phyloP scores from a whole-genome alignment of 176 grass and related monocot genomes.

The Chrysopogon serrulatus region DNA sequence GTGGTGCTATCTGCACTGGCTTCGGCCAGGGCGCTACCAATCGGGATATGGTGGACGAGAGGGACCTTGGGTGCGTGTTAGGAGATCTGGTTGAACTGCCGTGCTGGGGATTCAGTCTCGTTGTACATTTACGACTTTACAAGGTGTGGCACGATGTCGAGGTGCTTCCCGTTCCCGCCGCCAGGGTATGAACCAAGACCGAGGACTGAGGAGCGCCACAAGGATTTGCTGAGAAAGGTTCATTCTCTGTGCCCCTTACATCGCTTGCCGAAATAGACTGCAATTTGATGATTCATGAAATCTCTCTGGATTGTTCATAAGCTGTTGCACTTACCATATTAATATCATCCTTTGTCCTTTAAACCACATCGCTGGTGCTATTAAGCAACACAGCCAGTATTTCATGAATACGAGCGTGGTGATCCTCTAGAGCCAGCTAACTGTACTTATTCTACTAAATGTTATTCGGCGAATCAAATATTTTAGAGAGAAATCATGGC shows the following conservation, averaged over 20 bases:
- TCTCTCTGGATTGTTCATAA: not conserved
- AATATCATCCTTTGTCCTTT: not conserved
- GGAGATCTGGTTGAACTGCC: not conserved
- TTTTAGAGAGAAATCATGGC: not conserved
- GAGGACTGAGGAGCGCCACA: slow-evolving; percentile 3
- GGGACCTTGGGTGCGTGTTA: not conserved
- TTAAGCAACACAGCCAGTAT: not conserved
- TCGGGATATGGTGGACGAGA: slow-evolving; percentile 40
- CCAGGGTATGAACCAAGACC: slow-evolving; percentile 36
- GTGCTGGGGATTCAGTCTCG: not conserved
- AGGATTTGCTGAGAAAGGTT: slow-evolving; percentile 51
- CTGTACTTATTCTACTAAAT: not conserved
- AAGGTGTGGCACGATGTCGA: slow-evolving; percentile 33
- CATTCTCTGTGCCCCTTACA: slow-evolving; percentile 1
- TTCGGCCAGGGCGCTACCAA: not conserved
- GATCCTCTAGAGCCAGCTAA: not conserved
- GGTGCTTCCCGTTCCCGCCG: slow-evolving; percentile 47
- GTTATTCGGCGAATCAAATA: not conserved
- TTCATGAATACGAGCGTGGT: not conserved
- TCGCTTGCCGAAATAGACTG: slow-evolving; percentile 1
- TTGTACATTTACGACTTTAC: not conserved
- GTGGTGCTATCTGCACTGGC: not conserved
- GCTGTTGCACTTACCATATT: not conserved
- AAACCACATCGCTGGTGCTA: not conserved
- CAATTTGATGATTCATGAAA: not conserved